Evolutionary conservation across 805 yeast species (phyloP).

Genomic region (Spathaspora passalidarum): DNA sequence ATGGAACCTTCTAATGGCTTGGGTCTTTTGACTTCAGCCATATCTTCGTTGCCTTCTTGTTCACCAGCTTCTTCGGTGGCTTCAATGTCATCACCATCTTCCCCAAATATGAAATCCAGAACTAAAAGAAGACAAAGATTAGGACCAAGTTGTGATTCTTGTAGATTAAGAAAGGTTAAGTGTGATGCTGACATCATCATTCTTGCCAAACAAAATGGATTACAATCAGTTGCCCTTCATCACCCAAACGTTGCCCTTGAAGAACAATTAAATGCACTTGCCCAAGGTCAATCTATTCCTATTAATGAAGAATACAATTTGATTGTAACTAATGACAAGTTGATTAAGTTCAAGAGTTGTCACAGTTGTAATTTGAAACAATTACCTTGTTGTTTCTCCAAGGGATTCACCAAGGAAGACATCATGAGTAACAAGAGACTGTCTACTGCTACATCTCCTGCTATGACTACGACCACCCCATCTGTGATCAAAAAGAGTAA

Average conservation of each 20-base stretch:
- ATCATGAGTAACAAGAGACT: slow-evolving; percentile 36
- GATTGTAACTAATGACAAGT: slow-evolving; percentile 23
- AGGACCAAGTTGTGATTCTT: slow-evolving; percentile 74
- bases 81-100: slow-evolving; percentile 6
- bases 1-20: slow-evolving; percentile 6
- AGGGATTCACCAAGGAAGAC: slow-evolving; percentile 66
- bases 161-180: slow-evolving; percentile 66
- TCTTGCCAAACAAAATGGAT: neutral
- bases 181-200: slow-evolving; percentile 65
- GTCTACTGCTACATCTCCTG: slow-evolving; percentile 4
- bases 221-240: neutral
- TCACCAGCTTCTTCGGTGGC: slow-evolving; percentile 7
- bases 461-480: slow-evolving; percentile 11
- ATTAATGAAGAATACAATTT: slow-evolving; percentile 10
- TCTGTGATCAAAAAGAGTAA: slow-evolving; percentile 13
- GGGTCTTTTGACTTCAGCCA: slow-evolving; percentile 5
- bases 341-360: slow-evolving; percentile 54
- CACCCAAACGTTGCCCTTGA: neutral
- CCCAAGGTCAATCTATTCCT: neutral
- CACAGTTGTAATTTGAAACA: slow-evolving; percentile 49
- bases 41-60: slow-evolving; percentile 4
- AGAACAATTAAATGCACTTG: slow-evolving; percentile 1
- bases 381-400: slow-evolving; percentile 52
- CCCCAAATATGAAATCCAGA: slow-evolving; percentile 1
- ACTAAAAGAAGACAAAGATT: slow-evolving; percentile 55